These are phyloP conservation scores for Waltiozyma sp. DNA, from an alignment of 1,139 yeast genomes.

Conservation along the genomic window DNA sequence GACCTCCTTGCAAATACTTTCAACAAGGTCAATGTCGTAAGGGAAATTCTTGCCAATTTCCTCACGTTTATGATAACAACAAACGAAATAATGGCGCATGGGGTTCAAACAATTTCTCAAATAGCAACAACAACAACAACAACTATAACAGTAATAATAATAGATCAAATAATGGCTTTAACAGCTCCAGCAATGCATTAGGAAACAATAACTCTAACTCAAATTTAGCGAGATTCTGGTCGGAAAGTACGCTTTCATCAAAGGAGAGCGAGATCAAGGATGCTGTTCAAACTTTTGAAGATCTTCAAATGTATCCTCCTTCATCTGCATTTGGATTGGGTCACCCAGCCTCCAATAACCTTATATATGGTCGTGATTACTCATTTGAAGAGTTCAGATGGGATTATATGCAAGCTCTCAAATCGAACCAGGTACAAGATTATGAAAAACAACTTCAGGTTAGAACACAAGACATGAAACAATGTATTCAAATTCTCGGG, in stretches of 20 bases:
- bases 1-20: slow-evolving; percentile 29
- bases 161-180: not conserved
- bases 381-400: slow-evolving; percentile 48
- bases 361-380: slow-evolving; percentile 42
- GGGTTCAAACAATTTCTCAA: slow-evolving; percentile 4
- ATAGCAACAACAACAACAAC: not conserved
- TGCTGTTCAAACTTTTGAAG: slow-evolving; percentile 18
- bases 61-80: slow-evolving; percentile 23
- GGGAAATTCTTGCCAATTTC: slow-evolving; percentile 30
- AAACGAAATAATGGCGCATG: slow-evolving; percentile 9
- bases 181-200: slow-evolving; percentile 1
- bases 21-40: slow-evolving; percentile 27
- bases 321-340: slow-evolving; percentile 28
- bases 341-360: slow-evolving; percentile 28
- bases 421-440: slow-evolving; percentile 26
- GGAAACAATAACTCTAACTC: slow-evolving; percentile 4
- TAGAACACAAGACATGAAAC: slow-evolving; percentile 36
- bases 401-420: slow-evolving; percentile 33
- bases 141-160: too few species aligned
- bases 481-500: slow-evolving; percentile 29
- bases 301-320: slow-evolving; percentile 14
- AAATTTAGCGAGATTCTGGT: slow-evolving; percentile 14
- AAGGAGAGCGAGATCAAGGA: slow-evolving; percentile 20
- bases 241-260: slow-evolving; percentile 10
- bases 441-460: slow-evolving; percentile 31